phyloP scores from a whole-genome alignment of 228 moss, liverwort and hornwort species.

The Sphagnum magellanicum region DNA sequence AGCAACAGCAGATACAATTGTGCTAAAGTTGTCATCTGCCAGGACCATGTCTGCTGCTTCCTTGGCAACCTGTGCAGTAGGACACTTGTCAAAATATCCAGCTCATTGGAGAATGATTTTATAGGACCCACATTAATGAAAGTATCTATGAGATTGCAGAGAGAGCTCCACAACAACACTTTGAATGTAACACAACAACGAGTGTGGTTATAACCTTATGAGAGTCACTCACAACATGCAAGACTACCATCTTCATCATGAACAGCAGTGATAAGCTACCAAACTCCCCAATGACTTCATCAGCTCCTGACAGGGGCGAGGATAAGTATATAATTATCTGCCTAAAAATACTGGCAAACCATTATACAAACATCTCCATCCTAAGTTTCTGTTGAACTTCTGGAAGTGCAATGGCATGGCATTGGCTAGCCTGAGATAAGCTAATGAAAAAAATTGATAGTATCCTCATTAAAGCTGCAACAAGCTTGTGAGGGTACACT shows the following conservation, averaged over 20 bases:
- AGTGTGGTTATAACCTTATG: background rate
- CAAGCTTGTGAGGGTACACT: no score
- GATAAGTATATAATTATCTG: no score
- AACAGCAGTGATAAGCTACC: background rate
- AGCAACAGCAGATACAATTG: slow-evolving; percentile 74
- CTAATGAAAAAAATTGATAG: no score
- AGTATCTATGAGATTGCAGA: background rate
- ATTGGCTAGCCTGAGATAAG: no score
- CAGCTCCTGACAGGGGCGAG: no score
- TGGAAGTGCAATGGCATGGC: no score
- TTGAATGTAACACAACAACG: background rate
- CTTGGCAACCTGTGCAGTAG: slow-evolving; percentile 61
- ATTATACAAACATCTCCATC: no score
- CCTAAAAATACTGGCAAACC: no score
- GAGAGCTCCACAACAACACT: background rate
- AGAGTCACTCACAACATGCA: background rate
- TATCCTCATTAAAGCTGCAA: no score
- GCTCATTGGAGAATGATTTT: no score
- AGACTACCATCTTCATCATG: no score
- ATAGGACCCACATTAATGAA: background rate
- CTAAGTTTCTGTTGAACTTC: no score
- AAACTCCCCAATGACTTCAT: background rate
- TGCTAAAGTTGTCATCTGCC: slow-evolving; percentile 85
- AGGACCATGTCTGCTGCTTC: slow-evolving; percentile 91
- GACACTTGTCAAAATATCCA: background rate